These are phyloP conservation scores for Yarrowia sp. DNA, from an alignment of 805 yeast genomes.

Conservation along the genomic window DNA sequence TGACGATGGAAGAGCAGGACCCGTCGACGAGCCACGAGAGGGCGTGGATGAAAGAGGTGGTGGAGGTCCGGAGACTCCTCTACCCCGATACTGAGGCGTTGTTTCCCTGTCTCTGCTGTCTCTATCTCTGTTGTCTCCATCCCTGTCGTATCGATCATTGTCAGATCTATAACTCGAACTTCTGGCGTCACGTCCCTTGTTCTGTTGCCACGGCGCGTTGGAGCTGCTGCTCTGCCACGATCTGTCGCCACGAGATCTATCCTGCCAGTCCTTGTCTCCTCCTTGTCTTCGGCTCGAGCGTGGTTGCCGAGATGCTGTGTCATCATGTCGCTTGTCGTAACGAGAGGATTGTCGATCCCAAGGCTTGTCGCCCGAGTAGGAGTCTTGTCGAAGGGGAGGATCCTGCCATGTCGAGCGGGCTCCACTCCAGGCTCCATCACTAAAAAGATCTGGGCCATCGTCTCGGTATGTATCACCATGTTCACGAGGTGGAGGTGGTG, in stretches of 20 bases:
- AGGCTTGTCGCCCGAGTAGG: neutral
- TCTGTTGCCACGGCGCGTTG: neutral
- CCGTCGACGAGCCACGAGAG: neutral
- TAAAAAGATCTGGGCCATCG: constrained; percentile 3
- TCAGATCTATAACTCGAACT: neutral
- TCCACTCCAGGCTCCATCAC: constrained; percentile 5
- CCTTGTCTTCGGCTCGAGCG: neutral
- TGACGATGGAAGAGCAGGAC: neutral
- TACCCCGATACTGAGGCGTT: neutral
- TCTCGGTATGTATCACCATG: neutral
- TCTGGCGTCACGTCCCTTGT: neutral
- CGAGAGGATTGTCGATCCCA: neutral
- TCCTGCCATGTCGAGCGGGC: neutral
- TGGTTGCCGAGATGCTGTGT: neutral
- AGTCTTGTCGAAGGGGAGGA: neutral
- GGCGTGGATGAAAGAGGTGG: neutral
- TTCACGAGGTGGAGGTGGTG: neutral
- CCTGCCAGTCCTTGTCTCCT: neutral
- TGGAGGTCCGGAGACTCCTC: neutral
- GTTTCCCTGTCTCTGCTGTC: neutral
- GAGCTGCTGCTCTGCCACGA: neutral
- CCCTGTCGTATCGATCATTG: neutral
- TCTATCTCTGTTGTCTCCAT: neutral
- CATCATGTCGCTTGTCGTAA: neutral
- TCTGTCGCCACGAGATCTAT: neutral